phyloP scores from a whole-genome alignment of 164 flowering plant species.

The Berberis thunbergii region DNA sequence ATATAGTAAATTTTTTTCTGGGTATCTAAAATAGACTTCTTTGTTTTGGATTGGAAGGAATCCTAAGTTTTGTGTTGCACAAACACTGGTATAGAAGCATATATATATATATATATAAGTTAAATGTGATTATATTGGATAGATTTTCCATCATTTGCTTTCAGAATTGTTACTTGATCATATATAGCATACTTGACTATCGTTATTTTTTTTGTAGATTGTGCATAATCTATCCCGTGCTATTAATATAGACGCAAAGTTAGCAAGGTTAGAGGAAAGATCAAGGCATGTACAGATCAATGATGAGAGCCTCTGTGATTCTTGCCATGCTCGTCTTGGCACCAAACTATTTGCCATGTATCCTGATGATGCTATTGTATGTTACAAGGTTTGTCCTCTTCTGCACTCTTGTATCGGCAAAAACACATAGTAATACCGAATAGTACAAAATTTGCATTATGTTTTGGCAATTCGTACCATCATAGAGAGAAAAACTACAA shows the following conservation, averaged over 20 bases:
- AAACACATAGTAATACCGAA: not conserved
- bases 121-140: no score
- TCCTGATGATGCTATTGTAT: conserved; percentile 88
- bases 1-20: no score
- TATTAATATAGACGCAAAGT: conserved; percentile 57
- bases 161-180: no score
- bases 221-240: conserved; percentile 77
- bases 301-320: conserved; percentile 93
- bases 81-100: no score
- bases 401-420: not conserved
- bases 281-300: conserved; percentile 84
- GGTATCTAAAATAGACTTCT: no score
- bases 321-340: conserved; percentile 94
- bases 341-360: conserved; percentile 98
- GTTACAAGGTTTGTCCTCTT: conserved; percentile 77
- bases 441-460: not conserved
- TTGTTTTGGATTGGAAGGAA: no score
- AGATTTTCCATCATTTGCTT: no score
- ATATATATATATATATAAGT: no score
- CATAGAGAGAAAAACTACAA: not conserved
- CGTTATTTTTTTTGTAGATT: conserved; percentile 36
- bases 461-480: not conserved
- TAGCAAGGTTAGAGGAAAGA: conserved; percentile 88
- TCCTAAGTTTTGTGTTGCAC: no score
- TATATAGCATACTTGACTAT: not conserved